phyloP scores from a whole-genome alignment of 352 stramenopile species.

The Salisapilia sapeloensis region DNA sequence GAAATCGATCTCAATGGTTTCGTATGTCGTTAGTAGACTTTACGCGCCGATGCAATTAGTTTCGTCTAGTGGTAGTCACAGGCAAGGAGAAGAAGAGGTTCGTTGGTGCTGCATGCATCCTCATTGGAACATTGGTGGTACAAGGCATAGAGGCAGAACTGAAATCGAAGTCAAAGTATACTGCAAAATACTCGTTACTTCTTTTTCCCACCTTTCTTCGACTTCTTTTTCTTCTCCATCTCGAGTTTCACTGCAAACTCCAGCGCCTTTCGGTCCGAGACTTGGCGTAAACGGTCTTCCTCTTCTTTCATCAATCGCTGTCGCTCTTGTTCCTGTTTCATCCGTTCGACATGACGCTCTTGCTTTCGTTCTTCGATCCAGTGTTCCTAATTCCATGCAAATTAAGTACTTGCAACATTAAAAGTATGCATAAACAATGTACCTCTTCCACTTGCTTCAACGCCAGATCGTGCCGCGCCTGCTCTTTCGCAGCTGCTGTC shows the following conservation, averaged over 20 bases:
- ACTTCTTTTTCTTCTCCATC: constrained; percentile 76
- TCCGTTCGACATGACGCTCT: constrained; percentile 29
- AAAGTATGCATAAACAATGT: constrained; percentile 3
- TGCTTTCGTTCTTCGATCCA: constrained; percentile 64
- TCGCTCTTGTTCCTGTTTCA: constrained; percentile 24
- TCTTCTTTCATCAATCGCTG: constrained; percentile 29
- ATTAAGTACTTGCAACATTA: constrained; percentile 1
- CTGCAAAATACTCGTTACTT: constrained; percentile 20
- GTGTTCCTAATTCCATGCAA: constrained; percentile 15
- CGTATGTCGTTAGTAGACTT: constrained; percentile 2
- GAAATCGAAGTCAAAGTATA: background rate
- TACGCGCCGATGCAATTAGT: constrained; percentile 3
- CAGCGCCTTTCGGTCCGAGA: constrained; percentile 45
- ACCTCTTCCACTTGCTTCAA: constrained; percentile 42
- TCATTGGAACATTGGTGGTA: constrained; percentile 1
- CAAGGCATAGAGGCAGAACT: constrained; percentile 1
- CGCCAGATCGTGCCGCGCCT: constrained; percentile 18
- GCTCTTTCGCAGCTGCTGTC: constrained; percentile 28
- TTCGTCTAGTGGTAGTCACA: background rate
- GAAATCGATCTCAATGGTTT: too few species aligned
- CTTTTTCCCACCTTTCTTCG: constrained; percentile 52
- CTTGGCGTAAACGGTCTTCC: constrained; percentile 45
- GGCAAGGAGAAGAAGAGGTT: constrained; percentile 1
- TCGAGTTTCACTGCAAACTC: constrained; percentile 54
- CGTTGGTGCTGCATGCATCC: too few species aligned